Base-by-base conservation (phyloP, 148 eudicot genomes). In the Suaeda aralocaspica region DNA sequence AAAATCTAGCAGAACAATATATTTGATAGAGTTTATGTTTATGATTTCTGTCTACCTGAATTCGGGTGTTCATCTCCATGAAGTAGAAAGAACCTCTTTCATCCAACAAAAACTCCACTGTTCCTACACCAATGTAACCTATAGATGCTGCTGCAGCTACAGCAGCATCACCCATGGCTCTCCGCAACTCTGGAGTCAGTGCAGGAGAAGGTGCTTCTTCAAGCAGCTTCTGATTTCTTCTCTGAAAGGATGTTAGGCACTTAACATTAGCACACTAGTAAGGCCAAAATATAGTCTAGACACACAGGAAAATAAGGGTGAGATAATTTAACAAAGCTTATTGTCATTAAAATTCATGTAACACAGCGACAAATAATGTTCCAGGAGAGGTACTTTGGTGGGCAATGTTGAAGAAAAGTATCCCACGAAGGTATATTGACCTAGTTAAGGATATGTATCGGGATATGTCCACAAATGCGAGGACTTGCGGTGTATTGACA, bases 111-210 rank as follows among this genome's bases (percentile, higher is more conserved):
- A 94, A 91, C 82, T 94, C 99, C 34, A 94, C 81, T 14, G 97
- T 91, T 74, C 99, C 97, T 68, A 94, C 99, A 82, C 99, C 96
- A 57, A 94, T 81, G 78, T 89, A 94, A 52, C 97, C 97, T 71
- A 94, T 91, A 53, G 98, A 94, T 26, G 92, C 96, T 66, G 98
- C 98, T 53, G 98, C 98, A 65, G 98, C 87, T 76, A 89, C 96
- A 62, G 98, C 98, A 79, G 98, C 97, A 86, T 93, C 98, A 84
- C 98, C 98, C 98, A 93, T 91, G 75, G 98, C 96, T 78, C 89
- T 91, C 75, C 98, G 80, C 75, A 93, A 71, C 78, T 88, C 98
- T 26, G 87, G 82, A 46, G 95, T 91, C 71, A 93, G 83, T 73
- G 98, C 98, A 79, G 98, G 97, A 67, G 98, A 93, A 21, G 96